phyloP scores from a whole-genome alignment of 495 filamentous ascomycete genomes.

The Sordaria brevicollis region DNA sequence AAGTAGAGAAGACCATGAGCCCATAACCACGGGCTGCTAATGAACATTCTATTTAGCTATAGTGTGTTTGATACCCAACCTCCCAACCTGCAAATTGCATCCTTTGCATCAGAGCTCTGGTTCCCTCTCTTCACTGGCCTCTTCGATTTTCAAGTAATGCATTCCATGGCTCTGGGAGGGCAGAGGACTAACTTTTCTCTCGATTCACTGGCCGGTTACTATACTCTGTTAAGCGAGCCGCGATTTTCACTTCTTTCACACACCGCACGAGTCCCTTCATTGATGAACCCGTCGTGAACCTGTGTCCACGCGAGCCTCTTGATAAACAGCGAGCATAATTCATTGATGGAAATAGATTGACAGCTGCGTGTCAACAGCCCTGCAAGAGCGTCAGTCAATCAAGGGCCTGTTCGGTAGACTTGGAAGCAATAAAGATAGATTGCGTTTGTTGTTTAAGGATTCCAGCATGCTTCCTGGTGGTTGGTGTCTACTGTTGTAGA shows the following conservation, averaged over 20 bases:
- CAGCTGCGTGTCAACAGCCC: not conserved
- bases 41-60: not conserved
- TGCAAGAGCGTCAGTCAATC: not conserved
- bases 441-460: not conserved
- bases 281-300: not conserved
- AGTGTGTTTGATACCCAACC: not conserved
- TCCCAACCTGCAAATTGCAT: not conserved
- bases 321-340: not conserved
- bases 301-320: not conserved
- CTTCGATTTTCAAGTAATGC: not conserved
- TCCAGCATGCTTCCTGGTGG: too few relatives aligned
- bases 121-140: not conserved
- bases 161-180: not conserved
- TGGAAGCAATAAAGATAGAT: not conserved
- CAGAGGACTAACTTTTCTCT: not conserved
- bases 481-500: too few relatives aligned
- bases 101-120: not conserved
- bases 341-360: not conserved
- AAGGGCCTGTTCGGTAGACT: not conserved
- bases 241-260: not conserved
- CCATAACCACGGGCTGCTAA: not conserved
- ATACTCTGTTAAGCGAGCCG: not conserved
- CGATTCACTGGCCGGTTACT: not conserved
- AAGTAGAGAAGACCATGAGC: not conserved
- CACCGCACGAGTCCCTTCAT: not conserved